Evolutionary conservation across 192 early-diverging fungal species (phyloP).

Genomic region (Umbelopsis isabellina): DNA sequence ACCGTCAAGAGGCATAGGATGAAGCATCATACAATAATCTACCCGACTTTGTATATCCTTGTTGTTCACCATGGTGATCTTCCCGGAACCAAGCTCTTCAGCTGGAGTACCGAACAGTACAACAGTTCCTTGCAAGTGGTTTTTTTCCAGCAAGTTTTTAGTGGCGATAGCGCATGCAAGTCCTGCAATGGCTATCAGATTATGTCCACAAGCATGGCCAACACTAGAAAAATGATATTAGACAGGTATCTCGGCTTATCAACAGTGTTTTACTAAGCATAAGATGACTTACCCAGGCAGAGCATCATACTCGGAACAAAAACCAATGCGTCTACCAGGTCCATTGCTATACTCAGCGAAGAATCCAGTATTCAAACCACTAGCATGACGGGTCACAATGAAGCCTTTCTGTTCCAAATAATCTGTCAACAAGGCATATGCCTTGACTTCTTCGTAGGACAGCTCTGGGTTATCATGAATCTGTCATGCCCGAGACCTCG

Average conservation of each 20-base stretch:
- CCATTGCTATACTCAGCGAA: slow-evolving; percentile 64
- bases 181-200: slow-evolving; percentile 70
- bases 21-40: slow-evolving; percentile 78
- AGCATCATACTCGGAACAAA: slow-evolving; percentile 69
- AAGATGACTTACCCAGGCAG: slow-evolving; percentile 51
- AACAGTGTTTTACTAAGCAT: slow-evolving; percentile 15
- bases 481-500: slow-evolving; percentile 30
- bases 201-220: slow-evolving; percentile 66
- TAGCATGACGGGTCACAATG: slow-evolving; percentile 57
- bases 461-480: slow-evolving; percentile 67
- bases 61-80: slow-evolving; percentile 64
- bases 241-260: background rate
- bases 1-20: slow-evolving; percentile 41
- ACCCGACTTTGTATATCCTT: slow-evolving; percentile 65
- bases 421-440: slow-evolving; percentile 63
- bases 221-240: slow-evolving; percentile 33
- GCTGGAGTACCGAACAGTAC: slow-evolving; percentile 72
- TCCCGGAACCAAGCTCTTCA: slow-evolving; percentile 71
- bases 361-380: slow-evolving; percentile 75
- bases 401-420: slow-evolving; percentile 72
- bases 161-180: slow-evolving; percentile 61
- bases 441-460: slow-evolving; percentile 56
- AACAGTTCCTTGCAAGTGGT: slow-evolving; percentile 49
- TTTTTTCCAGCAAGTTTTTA: slow-evolving; percentile 42
- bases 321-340: slow-evolving; percentile 51